These are phyloP conservation scores for Eremomyces bilateralis DNA, from an alignment of 495 filamentous ascomycete species.

Conservation along the genomic window DNA sequence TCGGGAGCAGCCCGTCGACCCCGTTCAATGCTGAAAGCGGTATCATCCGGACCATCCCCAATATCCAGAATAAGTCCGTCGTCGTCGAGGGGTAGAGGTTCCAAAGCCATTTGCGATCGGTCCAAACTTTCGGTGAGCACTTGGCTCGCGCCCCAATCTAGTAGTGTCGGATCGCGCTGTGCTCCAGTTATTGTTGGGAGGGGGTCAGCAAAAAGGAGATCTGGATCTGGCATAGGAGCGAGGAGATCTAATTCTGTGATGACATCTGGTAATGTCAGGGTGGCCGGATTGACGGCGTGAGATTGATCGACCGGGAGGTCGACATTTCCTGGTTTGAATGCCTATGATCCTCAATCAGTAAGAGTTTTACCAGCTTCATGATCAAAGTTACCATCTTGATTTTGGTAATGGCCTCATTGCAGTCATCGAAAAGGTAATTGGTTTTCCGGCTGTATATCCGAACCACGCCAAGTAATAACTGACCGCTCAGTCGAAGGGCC, in stretches of 20 bases:
- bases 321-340: slow-evolving; percentile 32
- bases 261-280: slow-evolving; percentile 48
- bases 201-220: slow-evolving; percentile 11
- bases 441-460: slow-evolving; percentile 95
- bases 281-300: slow-evolving; percentile 22
- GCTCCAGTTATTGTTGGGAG: slow-evolving; percentile 4
- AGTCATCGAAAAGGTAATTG: slow-evolving; percentile 87
- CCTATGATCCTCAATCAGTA: no score
- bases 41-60: slow-evolving; percentile 33
- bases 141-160: slow-evolving; percentile 19
- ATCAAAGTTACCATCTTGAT: slow-evolving; percentile 98
- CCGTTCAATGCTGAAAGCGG: slow-evolving; percentile 61
- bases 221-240: slow-evolving; percentile 20
- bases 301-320: slow-evolving; percentile 26
- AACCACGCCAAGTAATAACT: slow-evolving; percentile 85
- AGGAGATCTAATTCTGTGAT: slow-evolving; percentile 80
- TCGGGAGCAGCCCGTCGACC: slow-evolving; percentile 57
- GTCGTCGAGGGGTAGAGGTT: slow-evolving; percentile 31
- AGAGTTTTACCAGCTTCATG: no score
- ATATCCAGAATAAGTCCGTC: slow-evolving; percentile 38
- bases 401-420: slow-evolving; percentile 88
- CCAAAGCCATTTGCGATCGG: slow-evolving; percentile 19
- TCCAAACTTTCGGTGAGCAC: slow-evolving; percentile 14
- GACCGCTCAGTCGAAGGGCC: slow-evolving; percentile 81
- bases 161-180: slow-evolving; percentile 12